These are phyloP conservation scores for Strobilomyces confusus DNA, from an alignment of 768 basidiomycete species.

Conservation along the genomic window DNA sequence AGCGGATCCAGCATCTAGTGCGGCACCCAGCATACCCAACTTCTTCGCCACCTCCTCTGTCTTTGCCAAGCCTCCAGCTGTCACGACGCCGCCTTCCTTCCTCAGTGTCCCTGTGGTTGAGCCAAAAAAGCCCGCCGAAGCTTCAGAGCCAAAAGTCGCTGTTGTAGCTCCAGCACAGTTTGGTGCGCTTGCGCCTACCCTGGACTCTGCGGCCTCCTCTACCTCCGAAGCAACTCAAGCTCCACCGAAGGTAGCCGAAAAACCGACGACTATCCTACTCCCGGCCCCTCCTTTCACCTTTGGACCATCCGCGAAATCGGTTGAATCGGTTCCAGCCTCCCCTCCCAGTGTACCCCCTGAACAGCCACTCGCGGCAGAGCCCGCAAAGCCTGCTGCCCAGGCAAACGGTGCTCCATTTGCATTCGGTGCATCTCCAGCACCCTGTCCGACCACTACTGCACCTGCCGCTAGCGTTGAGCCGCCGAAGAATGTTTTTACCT, in stretches of 20 bases:
- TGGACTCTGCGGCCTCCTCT: neutral
- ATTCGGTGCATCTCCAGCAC: slow-evolving; percentile 25
- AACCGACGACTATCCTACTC: slow-evolving; percentile 6
- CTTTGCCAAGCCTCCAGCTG: slow-evolving; percentile 36
- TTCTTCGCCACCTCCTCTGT: slow-evolving; percentile 58
- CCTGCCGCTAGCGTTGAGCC: slow-evolving; percentile 20
- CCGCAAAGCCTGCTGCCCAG: slow-evolving; percentile 4
- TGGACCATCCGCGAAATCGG: slow-evolving; percentile 19
- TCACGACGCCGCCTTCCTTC: slow-evolving; percentile 18
- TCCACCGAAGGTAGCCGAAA: slow-evolving; percentile 19
- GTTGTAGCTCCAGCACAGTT: slow-evolving; percentile 12
- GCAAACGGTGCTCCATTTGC: slow-evolving; percentile 16
- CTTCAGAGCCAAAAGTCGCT: slow-evolving; percentile 1
- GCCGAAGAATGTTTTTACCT: slow-evolving; percentile 32
- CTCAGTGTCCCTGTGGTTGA: slow-evolving; percentile 16
- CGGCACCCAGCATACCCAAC: slow-evolving; percentile 42
- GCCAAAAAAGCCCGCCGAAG: slow-evolving; percentile 5
- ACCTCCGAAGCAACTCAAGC: slow-evolving; percentile 6
- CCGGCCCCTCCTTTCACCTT: slow-evolving; percentile 28
- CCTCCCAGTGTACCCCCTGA: slow-evolving; percentile 8
- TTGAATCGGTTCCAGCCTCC: slow-evolving; percentile 15
- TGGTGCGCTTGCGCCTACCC: neutral
- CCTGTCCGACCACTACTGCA: slow-evolving; percentile 12
- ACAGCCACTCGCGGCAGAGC: slow-evolving; percentile 5
- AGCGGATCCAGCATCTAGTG: slow-evolving; percentile 2